These are phyloP conservation scores for Flueggea neowawraea DNA, from an alignment of 441 rosid species.

Conservation along the genomic window DNA sequence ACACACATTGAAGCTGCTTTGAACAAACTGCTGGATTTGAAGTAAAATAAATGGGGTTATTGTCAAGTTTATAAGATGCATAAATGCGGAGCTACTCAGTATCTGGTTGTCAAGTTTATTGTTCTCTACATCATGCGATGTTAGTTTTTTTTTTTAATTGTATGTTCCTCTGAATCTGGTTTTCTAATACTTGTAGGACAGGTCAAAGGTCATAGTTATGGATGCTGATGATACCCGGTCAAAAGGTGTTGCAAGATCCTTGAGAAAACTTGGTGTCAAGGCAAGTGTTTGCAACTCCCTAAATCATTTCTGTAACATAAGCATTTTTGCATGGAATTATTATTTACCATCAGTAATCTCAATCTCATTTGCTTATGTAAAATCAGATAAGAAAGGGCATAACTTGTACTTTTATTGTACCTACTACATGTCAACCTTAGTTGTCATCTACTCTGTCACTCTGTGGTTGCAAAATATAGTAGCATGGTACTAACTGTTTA, in stretches of 20 bases:
- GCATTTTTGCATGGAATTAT: neutral
- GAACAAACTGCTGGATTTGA: no score
- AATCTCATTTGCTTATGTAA: no score
- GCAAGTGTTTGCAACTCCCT: conserved; percentile 36
- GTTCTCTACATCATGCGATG: neutral
- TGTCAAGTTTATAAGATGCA: no score
- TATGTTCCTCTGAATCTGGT: conserved; percentile 27
- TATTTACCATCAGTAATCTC: no score
- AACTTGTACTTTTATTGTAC: no score
- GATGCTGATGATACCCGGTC: conserved; percentile 88
- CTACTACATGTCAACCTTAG: no score
- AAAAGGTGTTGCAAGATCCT: conserved; percentile 90
- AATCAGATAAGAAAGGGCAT: no score
- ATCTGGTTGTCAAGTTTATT: no score
- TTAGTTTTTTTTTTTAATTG: neutral
- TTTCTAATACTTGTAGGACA: conserved; percentile 77
- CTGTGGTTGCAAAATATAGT: neutral
- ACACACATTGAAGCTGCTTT: no score
- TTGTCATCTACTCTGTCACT: neutral
- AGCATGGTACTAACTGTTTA: conserved; percentile 11
- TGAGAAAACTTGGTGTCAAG: conserved; percentile 85
- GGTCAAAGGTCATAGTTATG: conserved; percentile 92
- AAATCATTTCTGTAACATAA: neutral
- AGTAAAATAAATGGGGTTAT: no score
- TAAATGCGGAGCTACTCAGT: no score